Conservation (phyloP, 257 asterid genomes). For the Nicotiana sylvestris region DNA sequence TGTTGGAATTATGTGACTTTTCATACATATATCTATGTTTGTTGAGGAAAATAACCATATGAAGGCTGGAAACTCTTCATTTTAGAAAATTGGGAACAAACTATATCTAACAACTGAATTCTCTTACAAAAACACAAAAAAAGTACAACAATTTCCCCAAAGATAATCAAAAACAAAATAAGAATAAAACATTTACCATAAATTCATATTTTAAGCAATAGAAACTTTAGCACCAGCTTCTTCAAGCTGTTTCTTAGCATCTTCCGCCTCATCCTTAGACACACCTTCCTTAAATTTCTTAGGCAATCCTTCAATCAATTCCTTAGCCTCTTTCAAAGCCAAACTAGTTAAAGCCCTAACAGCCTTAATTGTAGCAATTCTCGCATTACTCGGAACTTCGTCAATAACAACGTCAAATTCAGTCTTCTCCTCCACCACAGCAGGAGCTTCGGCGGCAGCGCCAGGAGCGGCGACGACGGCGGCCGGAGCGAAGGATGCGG, state of each 20-base stretch:
- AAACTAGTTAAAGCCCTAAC: constrained; percentile 82
- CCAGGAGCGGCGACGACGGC: constrained; percentile 44
- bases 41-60: neutral
- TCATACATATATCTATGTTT: no score
- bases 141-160: neutral
- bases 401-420: constrained; percentile 83
- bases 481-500: constrained; percentile 80
- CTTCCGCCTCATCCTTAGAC: constrained; percentile 85
- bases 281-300: constrained; percentile 87
- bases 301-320: constrained; percentile 87
- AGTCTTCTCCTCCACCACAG: constrained; percentile 88
- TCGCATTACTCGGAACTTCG: constrained; percentile 75
- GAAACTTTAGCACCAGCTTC: constrained; percentile 82
- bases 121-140: neutral
- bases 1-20: no score
- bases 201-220: constrained; percentile 26
- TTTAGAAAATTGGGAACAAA: constrained; percentile 12
- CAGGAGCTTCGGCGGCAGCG: constrained; percentile 40
- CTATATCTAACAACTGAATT: constrained; percentile 20
- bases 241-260: constrained; percentile 91
- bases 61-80: neutral
- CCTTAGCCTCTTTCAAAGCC: constrained; percentile 89
- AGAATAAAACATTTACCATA: neutral
- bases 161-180: neutral
- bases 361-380: constrained; percentile 80